Percentiles rank a stretch among this genome's conserved stretches.
These are phyloP conservation scores for Microdochium trichocladiopsis DNA, from an alignment of 2,329 filamentous ascomycete species.

Conservation along the genomic window DNA sequence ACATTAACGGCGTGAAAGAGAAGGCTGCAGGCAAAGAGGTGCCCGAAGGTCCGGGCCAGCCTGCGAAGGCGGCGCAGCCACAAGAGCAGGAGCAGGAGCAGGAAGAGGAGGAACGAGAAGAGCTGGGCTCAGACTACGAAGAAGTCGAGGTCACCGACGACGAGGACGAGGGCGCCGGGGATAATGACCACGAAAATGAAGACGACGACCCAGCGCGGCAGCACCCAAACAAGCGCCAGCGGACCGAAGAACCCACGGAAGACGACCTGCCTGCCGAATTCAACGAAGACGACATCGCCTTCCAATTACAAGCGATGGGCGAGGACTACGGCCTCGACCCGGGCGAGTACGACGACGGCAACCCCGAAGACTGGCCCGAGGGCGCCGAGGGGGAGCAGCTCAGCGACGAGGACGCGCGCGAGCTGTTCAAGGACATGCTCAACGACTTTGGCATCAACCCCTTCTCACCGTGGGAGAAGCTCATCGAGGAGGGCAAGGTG, in stretches of 20 bases:
- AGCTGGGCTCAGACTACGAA: conserved; percentile 69
- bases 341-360: conserved; percentile 66
- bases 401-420: conserved; percentile 67
- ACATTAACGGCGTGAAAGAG: conserved; percentile 62
- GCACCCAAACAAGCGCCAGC: conserved; percentile 39
- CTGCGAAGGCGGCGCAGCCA: conserved; percentile 29
- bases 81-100: conserved; percentile 38
- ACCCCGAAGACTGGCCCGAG: conserved; percentile 57
- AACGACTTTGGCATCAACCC: conserved; percentile 78
- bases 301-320: conserved; percentile 84
- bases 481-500: conserved; percentile 75
- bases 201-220: conserved; percentile 35
- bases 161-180: conserved; percentile 41
- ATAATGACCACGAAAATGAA: conserved; percentile 42
- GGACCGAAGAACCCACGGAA: conserved; percentile 30
- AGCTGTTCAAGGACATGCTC: conserved; percentile 78
- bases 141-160: conserved; percentile 64
- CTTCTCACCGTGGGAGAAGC: conserved; percentile 84
- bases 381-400: conserved; percentile 64
- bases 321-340: conserved; percentile 74
- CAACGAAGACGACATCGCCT: conserved; percentile 89
- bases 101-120: conserved; percentile 24
- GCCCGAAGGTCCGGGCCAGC: conserved; percentile 5
- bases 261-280: conserved; percentile 62
- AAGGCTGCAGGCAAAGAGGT: conserved; percentile 31